Conservation (phyloP, 768 basidiomycete species). For the Tephrocybe rancida region DNA sequence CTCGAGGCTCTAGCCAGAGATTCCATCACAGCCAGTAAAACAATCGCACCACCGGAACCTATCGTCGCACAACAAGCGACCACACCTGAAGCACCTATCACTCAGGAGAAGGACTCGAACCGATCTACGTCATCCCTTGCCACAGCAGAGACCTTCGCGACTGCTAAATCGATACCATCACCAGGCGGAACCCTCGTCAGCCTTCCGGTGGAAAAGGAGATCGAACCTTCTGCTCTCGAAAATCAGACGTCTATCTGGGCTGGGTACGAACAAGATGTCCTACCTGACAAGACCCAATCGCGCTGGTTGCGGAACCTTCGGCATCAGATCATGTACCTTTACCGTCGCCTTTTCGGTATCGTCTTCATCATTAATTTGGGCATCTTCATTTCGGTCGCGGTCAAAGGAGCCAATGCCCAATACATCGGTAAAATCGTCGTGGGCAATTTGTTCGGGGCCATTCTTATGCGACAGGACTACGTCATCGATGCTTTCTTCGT, state of each 20-base stretch:
- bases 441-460: conserved; percentile 49
- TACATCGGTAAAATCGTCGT: conserved; percentile 43
- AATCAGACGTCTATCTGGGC: conserved; percentile 46
- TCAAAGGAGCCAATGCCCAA: conserved; percentile 35
- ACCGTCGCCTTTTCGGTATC: conserved; percentile 61
- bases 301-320: conserved; percentile 53
- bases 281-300: conserved; percentile 54
- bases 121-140: conserved; percentile 1
- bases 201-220: conserved; percentile 20
- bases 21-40: conserved; percentile 1
- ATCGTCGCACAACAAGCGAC: background rate
- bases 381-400: conserved; percentile 46
- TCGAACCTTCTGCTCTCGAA: conserved; percentile 21
- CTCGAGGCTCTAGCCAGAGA: conserved; percentile 40
- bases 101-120: conserved; percentile 5
- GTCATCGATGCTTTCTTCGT: conserved; percentile 63
- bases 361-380: conserved; percentile 58
- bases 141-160: background rate
- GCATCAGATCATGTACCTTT: conserved; percentile 57
- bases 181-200: conserved; percentile 15
- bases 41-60: background rate
- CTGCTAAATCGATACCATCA: conserved; percentile 1
- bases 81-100: background rate
- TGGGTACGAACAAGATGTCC: conserved; percentile 50
- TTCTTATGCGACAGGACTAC: conserved; percentile 57